Base-by-base conservation (phyloP, 2,329 filamentous ascomycete genomes). In the Kalmusia sp. region DNA sequence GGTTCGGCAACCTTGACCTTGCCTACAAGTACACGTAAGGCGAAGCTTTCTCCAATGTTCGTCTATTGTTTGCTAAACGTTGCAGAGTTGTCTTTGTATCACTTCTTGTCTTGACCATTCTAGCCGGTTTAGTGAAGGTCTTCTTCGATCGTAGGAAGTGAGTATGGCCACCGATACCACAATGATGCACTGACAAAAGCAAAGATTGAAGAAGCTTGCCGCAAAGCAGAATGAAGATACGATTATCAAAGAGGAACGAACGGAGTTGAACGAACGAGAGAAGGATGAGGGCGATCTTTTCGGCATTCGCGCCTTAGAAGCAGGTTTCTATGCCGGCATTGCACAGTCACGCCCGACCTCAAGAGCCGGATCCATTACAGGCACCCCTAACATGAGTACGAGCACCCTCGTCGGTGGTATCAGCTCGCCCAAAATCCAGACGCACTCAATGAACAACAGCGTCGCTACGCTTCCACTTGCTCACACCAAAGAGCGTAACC, bases 271-370 rank as follows among this genome's bases (percentile, higher is more conserved):
- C 49, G 63, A 69, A 39, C 64, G 69, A 37, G 64, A 70, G 52
- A 74, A 71, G 60, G 72, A 75, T 54, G 70, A 75, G 49, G 73
- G 73, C 14, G 73, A 76, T 45, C 61, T 75, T 2, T 76, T 76
- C 46, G 73, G 73, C 40, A 62, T 76, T 37, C 71, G 74, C n/a
- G 73, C 74, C 51, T 71, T 76, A 28, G 74, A 76, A 59, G 72
- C 73, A 31, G 74, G 73, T n/a, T 76, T 73, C 60, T 75, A 66
- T 44, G 74, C 71, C 40, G 73, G 74, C 44, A 70, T 76, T 9
- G 66, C 70, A 22, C 73, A 76, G 47, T 76, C 74, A 21, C 70
- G 71, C 37, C 73, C 73, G 19, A 67, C 64, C 9, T 75, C 73
- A 54, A 66, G 69, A 63, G 65, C 71, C 14, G 65, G 64, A 56